Evolutionary conservation across 1,139 yeast species (phyloP).

Genomic region (Yamadazyma songkhlaensis): DNA sequence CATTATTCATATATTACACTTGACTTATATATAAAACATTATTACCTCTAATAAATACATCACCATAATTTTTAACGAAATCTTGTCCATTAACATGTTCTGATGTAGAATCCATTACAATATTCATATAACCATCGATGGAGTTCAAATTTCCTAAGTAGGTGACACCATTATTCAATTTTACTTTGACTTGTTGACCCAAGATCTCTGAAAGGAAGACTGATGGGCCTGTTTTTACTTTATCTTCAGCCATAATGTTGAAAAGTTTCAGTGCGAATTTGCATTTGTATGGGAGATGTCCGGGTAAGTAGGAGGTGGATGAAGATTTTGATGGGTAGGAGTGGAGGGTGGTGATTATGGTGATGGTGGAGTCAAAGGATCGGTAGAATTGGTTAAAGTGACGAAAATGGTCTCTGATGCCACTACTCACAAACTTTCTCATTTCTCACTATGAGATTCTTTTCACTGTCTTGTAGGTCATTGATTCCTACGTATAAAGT

Average conservation of each 20-base stretch:
- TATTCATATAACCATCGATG: slow-evolving; percentile 96
- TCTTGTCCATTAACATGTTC: slow-evolving; percentile 61
- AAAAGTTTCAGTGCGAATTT: slow-evolving; percentile 1
- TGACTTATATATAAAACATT: slow-evolving; percentile 56
- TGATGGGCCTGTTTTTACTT: slow-evolving; percentile 56
- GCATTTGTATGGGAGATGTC: not conserved
- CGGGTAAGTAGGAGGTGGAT: not conserved
- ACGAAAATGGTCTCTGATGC: too few species aligned
- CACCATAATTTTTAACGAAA: slow-evolving; percentile 64
- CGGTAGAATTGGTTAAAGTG: too few species aligned
- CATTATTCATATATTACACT: slow-evolving; percentile 18
- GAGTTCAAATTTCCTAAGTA: slow-evolving; percentile 76
- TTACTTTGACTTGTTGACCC: slow-evolving; percentile 78
- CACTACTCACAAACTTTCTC: too few species aligned
- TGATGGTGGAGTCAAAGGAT: too few species aligned
- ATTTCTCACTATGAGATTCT: not conserved
- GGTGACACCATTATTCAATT: slow-evolving; percentile 82
- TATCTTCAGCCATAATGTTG: slow-evolving; percentile 7
- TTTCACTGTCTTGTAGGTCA: not conserved
- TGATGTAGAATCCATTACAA: slow-evolving; percentile 74
- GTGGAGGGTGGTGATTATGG: too few species aligned
- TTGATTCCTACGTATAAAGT: slow-evolving; percentile 26
- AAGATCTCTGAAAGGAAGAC: slow-evolving; percentile 75
- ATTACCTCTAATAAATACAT: slow-evolving; percentile 92
- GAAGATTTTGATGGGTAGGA: too few species aligned